phyloP scores from a whole-genome alignment of 805 yeast species.

The fission yeast (Schizosaccharomyces pombe) region DNA sequence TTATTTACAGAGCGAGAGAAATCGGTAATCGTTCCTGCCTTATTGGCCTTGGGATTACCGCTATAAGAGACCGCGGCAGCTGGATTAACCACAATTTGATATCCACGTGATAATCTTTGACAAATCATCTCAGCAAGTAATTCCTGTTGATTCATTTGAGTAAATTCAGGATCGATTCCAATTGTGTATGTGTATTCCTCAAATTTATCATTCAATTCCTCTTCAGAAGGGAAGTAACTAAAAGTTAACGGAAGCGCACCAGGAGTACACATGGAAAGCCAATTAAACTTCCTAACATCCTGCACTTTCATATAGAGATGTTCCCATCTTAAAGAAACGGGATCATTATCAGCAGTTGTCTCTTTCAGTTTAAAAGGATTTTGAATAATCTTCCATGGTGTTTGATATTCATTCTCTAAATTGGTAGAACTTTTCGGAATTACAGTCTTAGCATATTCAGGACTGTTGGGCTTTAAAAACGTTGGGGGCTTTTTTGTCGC shows the following conservation, averaged over 20 bases:
- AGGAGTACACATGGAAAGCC: slow-evolving; percentile 85
- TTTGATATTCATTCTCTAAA: too few relatives aligned
- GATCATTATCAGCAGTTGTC: slow-evolving; percentile 28
- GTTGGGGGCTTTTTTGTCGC: too few relatives aligned
- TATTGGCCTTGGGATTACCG: neutral
- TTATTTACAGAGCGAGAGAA: too few relatives aligned
- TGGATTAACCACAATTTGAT: slow-evolving; percentile 66
- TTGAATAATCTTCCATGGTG: slow-evolving; percentile 35
- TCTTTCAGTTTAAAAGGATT: slow-evolving; percentile 58
- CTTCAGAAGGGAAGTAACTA: slow-evolving; percentile 45
- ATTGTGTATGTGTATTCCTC: slow-evolving; percentile 69
- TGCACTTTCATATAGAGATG: slow-evolving; percentile 64
- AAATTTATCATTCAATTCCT: slow-evolving; percentile 48
- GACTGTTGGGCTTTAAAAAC: too few relatives aligned
- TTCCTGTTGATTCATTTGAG: slow-evolving; percentile 22
- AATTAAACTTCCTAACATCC: slow-evolving; percentile 34
- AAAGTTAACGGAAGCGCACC: slow-evolving; percentile 76
- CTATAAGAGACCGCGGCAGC: neutral
- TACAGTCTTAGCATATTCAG: too few relatives aligned
- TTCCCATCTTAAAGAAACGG: slow-evolving; percentile 70
- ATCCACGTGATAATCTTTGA: slow-evolving; percentile 60
- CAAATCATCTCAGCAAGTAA: slow-evolving; percentile 73
- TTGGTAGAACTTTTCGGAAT: neutral
- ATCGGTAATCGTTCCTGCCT: too few relatives aligned
- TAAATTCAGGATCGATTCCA: slow-evolving; percentile 34